A percentile compares a stretch with the other conserved stretches of the same genome.
Evolutionary conservation across 2,329 filamentous ascomycete species (phyloP).

Genomic region (Alternaria solani): DNA sequence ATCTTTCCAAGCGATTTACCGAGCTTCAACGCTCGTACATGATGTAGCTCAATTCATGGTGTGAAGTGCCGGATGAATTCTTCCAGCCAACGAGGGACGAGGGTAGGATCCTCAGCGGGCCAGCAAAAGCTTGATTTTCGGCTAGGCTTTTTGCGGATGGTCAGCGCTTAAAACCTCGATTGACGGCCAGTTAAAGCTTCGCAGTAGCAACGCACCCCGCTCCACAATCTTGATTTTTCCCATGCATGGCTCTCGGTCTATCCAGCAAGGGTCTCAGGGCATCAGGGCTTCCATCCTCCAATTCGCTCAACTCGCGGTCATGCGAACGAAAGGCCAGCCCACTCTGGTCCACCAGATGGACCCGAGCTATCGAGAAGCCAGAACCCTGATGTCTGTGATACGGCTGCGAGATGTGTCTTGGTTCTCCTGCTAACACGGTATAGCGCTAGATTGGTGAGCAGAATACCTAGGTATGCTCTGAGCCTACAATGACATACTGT

Average conservation of each 20-base stretch:
- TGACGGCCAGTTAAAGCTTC: slow-evolving; percentile 28
- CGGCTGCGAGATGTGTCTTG: slow-evolving; percentile 24
- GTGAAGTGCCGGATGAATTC: slow-evolving; percentile 14
- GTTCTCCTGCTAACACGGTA: slow-evolving; percentile 19
- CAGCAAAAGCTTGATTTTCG: slow-evolving; percentile 28
- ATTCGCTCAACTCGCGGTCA: slow-evolving; percentile 44
- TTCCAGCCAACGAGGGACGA: slow-evolving; percentile 24
- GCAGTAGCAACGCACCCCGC: slow-evolving; percentile 30
- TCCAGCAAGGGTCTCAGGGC: slow-evolving; percentile 19
- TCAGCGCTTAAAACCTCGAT: slow-evolving; percentile 28
- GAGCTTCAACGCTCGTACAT: slow-evolving; percentile 13
- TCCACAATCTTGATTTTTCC: slow-evolving; percentile 32
- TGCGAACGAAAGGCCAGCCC: slow-evolving; percentile 45
- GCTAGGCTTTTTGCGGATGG: slow-evolving; percentile 23
- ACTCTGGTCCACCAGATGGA: slow-evolving; percentile 22
- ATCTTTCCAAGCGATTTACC: slow-evolving; percentile 5
- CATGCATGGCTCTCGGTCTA: slow-evolving; percentile 43
- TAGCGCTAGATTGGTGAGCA: slow-evolving; percentile 6
- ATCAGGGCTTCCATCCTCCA: slow-evolving; percentile 22
- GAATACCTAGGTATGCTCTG: slow-evolving; percentile 6
- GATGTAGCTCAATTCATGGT: slow-evolving; percentile 9
- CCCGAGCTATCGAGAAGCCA: slow-evolving; percentile 14
- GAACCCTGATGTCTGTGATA: slow-evolving; percentile 38
- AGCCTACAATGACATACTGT: slow-evolving; percentile 13
- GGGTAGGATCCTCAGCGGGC: slow-evolving; percentile 14